Base-by-base conservation (phyloP, 2,329 filamentous ascomycete genomes). In the Corinectria fuckeliana region DNA sequence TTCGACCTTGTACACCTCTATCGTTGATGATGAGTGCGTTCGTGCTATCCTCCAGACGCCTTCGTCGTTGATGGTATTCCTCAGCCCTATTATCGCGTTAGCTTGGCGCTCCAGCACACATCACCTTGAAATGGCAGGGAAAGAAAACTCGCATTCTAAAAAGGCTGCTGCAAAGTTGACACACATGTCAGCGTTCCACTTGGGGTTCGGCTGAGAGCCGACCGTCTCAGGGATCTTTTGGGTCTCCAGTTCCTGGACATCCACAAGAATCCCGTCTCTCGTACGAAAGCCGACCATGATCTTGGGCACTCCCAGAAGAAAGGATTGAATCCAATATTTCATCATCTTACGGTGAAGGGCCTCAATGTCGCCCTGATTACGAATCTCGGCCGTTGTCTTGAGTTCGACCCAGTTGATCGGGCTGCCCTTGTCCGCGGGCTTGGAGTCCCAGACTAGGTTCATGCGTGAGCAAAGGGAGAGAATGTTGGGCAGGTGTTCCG, bases 321-420 rank as follows among this genome's bases (percentile, higher is more conserved):
- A 99, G 0, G 91, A 96, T 75, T 98, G 95, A 13, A 94, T 92
- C 95, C 95, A 99, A 78, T 94, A 97, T 71, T 96, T 96, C 76
- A 96, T 85, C 54, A 98, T 83, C 74, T 98, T 98, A 48, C 91
- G 86, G 76, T 97, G 91, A 73, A 94, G 97, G 63, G 88, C 90
- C 18, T 89, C 77, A 71, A 87, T 82, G 69, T 95, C 91, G 45
- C 86, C 83, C 2, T 88, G 83, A 60, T 85, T 85, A 50, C 82
- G 81, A 49, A 94, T 88, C 64, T 90, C 88, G 38, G 86, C 88
- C n/a, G 88, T 87, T 0, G 95, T 99, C 75, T 99, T 99, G 58
- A 99, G 84, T 76, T 99, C 95, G 28, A 98, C 89, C 91, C 93
- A 99, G 69, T 94, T 92, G 64, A 92, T 90, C 0, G 90, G 87